Base-by-base conservation (phyloP, 495 filamentous ascomycete genomes). In the Tuber microsphaerosporum region DNA sequence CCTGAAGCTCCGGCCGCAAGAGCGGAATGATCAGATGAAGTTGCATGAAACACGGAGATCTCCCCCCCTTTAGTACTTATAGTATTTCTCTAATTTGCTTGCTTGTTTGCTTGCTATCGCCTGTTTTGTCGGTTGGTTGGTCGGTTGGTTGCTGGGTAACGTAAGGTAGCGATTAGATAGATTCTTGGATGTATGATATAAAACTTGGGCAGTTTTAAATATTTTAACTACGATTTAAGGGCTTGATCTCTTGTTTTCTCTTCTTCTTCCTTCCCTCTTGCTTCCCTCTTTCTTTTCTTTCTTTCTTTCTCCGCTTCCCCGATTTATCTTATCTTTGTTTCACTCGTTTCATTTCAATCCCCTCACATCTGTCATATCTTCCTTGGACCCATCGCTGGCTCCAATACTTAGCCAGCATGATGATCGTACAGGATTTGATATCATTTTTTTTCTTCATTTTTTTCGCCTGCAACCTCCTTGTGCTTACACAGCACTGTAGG, bases 1-100 rank as follows among this genome's bases (percentile, higher is more conserved):
- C 56, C 79, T 85, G 10, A 81, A 80, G 51, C 83, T 81, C 39
- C 82, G 79, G 12, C 43, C 76, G n/a, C 83, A 81, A 20, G 75
- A 77, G 22, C 76, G 73, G 61, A 79, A 79, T 9, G 82, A 79
- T 5, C 74, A 26, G 74, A 31, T 26, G 41, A 51, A 26, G 73
- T 71, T 71, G 70, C 37, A 71, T 42, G 43, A 71, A 71, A 71
- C 70, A 71, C 70, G 39, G 43, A 41, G 37, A 44, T n/a, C n/a
- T 19, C 20, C 31, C 43, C n/a, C 31, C 22, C 12, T 37, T 20
- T 71, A n/a, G 37, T 20, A 34, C 34, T 71, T 71, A n/a, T 31
- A 65, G 56, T 65, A 65, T 65, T 31, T 41, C 7, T 71, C 16
- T 41, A 26, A 56, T n/a, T 56, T 56, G 20, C 34, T 26, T 71